Base-by-base conservation (phyloP, 2,329 filamentous ascomycete species). In the Rosellinia necatrix region DNA sequence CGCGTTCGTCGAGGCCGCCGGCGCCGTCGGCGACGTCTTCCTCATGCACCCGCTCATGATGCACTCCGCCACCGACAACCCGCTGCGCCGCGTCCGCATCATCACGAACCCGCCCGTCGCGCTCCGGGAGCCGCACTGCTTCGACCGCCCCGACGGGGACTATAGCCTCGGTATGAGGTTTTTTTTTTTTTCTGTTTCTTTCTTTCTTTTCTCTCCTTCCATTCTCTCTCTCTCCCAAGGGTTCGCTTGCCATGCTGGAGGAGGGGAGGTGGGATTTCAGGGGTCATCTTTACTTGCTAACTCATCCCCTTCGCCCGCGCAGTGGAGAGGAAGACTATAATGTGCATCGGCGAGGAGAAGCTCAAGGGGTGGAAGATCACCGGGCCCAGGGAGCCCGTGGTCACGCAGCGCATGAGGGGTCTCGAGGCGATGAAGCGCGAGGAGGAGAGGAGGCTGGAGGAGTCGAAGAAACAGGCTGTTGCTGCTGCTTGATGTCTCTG, bases 31-130 rank as follows among this genome's bases (percentile, higher is more conserved):
- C 7, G 82, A 86, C 57, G 80, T 86, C 12, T 85, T 79, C 60
- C 69, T 86, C 13, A 64, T 86, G 66, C 83, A 86, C 66, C 83
- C 83, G 37, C 70, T 86, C 15, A 86, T 85, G 81, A 67, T 85
- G 69, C 83, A 86, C 67, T 78, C 76, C 34, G 78, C 80, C 7
- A 78, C 74, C 29, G 77, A 75, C 53, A 84, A 84, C 58, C 61
- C 74, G 48, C 71, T 75, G 50, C 64, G 76, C 63, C 54, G 79
- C 34, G 65, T 76, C 17, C 62, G 81, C 25, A 79, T 84, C 59
- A 84, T 85, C 62, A 84, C 81, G 17, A 84, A 84, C 64, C 81
- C 81, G 44, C 80, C 81, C 0, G 78, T 85, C 7, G 75, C 71
- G 17, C 66, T 85, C 2, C 75, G 68, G 37, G 72, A 80, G 67